Evolutionary conservation across 2,329 filamentous ascomycete genomes (phyloP), one percentile per base, ranked within the genome.

Genomic region (Pyricularia sp.): DNA sequence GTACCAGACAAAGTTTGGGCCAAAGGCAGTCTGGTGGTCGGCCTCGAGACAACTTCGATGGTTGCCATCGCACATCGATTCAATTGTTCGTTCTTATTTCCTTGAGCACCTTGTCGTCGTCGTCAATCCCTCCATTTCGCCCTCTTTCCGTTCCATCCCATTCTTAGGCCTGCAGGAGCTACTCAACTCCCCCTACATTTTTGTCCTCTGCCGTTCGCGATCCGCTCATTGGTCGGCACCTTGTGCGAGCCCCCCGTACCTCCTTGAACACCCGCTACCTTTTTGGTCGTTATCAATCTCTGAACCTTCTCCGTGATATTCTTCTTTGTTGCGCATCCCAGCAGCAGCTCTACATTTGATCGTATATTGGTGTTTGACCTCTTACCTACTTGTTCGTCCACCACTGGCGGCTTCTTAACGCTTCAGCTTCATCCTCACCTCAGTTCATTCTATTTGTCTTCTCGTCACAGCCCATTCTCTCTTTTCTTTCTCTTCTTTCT

Each of bases 401-500:
- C 58, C 58, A 26, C 25, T 61, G 58, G 58, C 25, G 69, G 59
- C 66, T 66, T 66, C 65, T 70, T 61, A n/a, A 61, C 69, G 31
- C 59, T 63, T 33, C 66, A 68, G 70, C 65, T 67, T 70, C 67
- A 70, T 65, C 11, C 64, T 31, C 23, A 65, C 23, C 42, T 64
- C 58, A 17, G n/a, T 61, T 28, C 25, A 28, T 61, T 61, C 23
- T 25, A 10, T 25, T 69, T 68, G 36, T 69, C 58, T 69, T 66
- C 59, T 69, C 64, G 63, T 28, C 42, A 36, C 63, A n/a, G 11
- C 23, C 63, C 20, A 65, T 65, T 69, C 69, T 70, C 69, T 72
- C 72, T 70, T 72, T 72, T 68, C 68, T 70, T 17, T 58, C 12
- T 74, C 72, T 76, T 85, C 86, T 75, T 85, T 86, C 78, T 79